Evolutionary conservation across 2,329 filamentous ascomycete species (phyloP).

Genomic region (Fusarium dimerum): DNA sequence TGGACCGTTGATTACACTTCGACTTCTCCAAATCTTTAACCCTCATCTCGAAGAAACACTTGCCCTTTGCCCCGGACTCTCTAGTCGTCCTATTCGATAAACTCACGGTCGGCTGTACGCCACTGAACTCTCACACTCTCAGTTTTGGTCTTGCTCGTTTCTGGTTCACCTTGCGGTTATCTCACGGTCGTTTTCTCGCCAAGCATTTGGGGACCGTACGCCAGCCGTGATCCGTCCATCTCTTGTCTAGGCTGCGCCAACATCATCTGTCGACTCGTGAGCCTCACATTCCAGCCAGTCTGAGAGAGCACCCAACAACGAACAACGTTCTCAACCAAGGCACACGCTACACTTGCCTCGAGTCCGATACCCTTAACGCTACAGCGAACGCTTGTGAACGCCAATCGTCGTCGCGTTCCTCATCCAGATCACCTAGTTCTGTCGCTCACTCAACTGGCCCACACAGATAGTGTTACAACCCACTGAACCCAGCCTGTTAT

Average conservation of each 20-base stretch:
- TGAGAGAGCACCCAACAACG: slow-evolving; percentile 16
- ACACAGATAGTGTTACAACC: too few relatives aligned
- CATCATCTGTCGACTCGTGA: slow-evolving; percentile 22
- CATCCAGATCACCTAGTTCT: too few relatives aligned
- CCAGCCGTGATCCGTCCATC: slow-evolving; percentile 21
- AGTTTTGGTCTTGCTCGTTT: slow-evolving; percentile 7
- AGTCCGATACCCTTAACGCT: slow-evolving; percentile 12
- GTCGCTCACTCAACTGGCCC: too few relatives aligned
- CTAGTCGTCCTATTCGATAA: slow-evolving; percentile 16
- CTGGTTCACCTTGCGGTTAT: slow-evolving; percentile 5
- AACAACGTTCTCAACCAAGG: slow-evolving; percentile 18
- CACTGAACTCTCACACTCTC: slow-evolving; percentile 22
- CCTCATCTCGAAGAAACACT: slow-evolving; percentile 16
- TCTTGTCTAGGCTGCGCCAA: slow-evolving; percentile 9
- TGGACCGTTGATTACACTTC: slow-evolving; percentile 29
- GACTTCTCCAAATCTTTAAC: slow-evolving; percentile 25
- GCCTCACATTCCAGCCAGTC: slow-evolving; percentile 29
- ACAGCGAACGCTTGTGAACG: too few relatives aligned
- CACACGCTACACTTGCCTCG: slow-evolving; percentile 23
- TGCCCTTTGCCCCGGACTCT: slow-evolving; percentile 7
- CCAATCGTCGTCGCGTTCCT: background rate
- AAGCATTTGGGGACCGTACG: slow-evolving; percentile 19
- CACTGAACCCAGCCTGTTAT: too few relatives aligned
- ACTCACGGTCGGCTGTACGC: slow-evolving; percentile 23
- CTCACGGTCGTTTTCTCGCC: slow-evolving; percentile 13